Percentiles rank a stretch among this genome's conserved stretches.
Conservation (phyloP, 306 rosid species). For the Vigna mungo region DNA sequence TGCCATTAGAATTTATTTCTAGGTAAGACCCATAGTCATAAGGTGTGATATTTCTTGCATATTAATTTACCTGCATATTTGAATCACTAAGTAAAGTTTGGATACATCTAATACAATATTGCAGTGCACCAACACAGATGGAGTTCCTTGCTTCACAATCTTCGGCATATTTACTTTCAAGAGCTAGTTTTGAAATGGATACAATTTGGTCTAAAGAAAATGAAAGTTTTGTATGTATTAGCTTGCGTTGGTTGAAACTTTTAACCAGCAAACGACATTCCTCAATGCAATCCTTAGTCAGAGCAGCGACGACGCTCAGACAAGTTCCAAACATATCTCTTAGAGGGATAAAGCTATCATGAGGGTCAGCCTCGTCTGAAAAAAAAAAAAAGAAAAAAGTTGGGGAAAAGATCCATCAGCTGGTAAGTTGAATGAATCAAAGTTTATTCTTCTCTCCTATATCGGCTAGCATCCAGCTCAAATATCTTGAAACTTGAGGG, state of each 20-base stretch:
- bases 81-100: constrained; percentile 70
- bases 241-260: constrained; percentile 51
- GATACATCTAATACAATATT: constrained; percentile 66
- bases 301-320: constrained; percentile 60
- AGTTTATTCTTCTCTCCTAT: constrained; percentile 9
- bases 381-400: constrained; percentile 23
- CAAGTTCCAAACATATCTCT: constrained; percentile 71
- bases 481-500: constrained; percentile 23
- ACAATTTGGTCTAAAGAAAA: constrained; percentile 81
- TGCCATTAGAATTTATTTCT: constrained; percentile 43
- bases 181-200: constrained; percentile 67
- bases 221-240: constrained; percentile 77
- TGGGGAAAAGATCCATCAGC: constrained; percentile 36
- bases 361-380: constrained; percentile 69
- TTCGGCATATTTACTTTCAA: constrained; percentile 55
- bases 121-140: constrained; percentile 50
- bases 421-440: constrained; percentile 37
- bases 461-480: constrained; percentile 36
- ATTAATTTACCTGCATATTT: constrained; percentile 69
- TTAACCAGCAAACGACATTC: constrained; percentile 65
- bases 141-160: constrained; percentile 52
- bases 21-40: constrained; percentile 29
- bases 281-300: constrained; percentile 72
- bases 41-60: constrained; percentile 32
- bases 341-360: constrained; percentile 51